phyloP scores from a whole-genome alignment of 176 grass and related monocot genomes.

The Hordeum marinum region DNA sequence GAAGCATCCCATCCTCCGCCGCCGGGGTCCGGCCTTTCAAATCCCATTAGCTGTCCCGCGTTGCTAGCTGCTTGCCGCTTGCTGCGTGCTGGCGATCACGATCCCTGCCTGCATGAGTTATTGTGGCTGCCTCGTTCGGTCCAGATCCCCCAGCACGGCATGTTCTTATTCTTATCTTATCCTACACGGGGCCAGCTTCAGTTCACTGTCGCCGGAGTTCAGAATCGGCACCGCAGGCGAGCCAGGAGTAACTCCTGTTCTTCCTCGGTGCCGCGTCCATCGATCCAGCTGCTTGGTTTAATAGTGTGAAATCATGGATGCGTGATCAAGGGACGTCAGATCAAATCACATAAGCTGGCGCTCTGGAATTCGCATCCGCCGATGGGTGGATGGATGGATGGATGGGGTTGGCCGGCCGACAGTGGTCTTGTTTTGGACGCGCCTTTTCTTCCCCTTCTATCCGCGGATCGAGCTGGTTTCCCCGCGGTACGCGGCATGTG shows the following conservation, averaged over 20 bases:
- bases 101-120: conserved; percentile 12
- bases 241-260: too few species aligned
- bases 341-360: background rate
- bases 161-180: conserved; percentile 8
- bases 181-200: background rate
- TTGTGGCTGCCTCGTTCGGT: conserved; percentile 12
- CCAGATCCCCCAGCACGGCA: conserved; percentile 28
- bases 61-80: conserved; percentile 4
- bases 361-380: background rate
- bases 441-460: conserved; percentile 1
- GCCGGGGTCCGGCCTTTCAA: background rate
- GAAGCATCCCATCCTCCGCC: conserved; percentile 23
- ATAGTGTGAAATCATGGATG: background rate
- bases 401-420: conserved; percentile 13
- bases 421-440: background rate
- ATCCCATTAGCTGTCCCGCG: conserved; percentile 23
- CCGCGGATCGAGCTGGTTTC: conserved; percentile 44
- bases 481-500: conserved; percentile 43
- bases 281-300: too few species aligned
- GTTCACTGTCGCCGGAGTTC: background rate
- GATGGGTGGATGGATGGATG: background rate
- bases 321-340: background rate
- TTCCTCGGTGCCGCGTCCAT: too few species aligned
- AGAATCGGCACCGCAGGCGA: too few species aligned
- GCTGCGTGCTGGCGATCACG: too few species aligned